Evolutionary conservation across 306 rosid genomes (phyloP).

Genomic region (Acacia acuminata): DNA sequence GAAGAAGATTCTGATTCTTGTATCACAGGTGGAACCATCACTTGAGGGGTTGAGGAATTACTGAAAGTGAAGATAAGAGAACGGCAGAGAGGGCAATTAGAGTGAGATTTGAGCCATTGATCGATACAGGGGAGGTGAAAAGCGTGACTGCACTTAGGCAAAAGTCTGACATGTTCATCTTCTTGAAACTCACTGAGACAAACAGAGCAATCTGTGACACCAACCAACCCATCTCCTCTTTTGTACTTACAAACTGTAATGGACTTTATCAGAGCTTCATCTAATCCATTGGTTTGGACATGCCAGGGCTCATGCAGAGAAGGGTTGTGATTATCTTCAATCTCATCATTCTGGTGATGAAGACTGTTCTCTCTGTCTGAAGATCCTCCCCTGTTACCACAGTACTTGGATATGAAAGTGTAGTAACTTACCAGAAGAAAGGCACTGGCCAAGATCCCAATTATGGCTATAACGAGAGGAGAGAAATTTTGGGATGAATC

Average conservation of each 20-base stretch:
- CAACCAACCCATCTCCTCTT: constrained; percentile 69
- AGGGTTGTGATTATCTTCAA: constrained; percentile 55
- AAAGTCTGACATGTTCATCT: constrained; percentile 63
- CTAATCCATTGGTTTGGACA: constrained; percentile 60
- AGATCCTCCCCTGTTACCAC: constrained; percentile 48
- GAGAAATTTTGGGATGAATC: constrained; percentile 65
- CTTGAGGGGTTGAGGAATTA: constrained; percentile 33
- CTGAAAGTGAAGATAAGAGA: constrained; percentile 53
- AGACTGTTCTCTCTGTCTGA: constrained; percentile 27
- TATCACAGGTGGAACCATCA: constrained; percentile 14
- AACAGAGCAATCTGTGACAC: constrained; percentile 77
- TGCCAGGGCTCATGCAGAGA: constrained; percentile 79
- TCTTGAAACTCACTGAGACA: constrained; percentile 92
- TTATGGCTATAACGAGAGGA: constrained; percentile 82
- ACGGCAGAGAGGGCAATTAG: constrained; percentile 91
- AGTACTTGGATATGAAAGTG: constrained; percentile 79
- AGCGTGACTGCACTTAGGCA: constrained; percentile 92
- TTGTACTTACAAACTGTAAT: constrained; percentile 76
- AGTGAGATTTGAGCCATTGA: constrained; percentile 91
- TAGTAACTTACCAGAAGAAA: constrained; percentile 86
- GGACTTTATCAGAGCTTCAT: constrained; percentile 74
- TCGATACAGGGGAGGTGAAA: constrained; percentile 89
- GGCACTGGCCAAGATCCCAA: constrained; percentile 85
- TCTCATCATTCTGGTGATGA: constrained; percentile 39
- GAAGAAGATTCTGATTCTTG: constrained; percentile 31